Base-by-base conservation (phyloP, 1,139 yeast species). In the Diutina ranongensis region DNA sequence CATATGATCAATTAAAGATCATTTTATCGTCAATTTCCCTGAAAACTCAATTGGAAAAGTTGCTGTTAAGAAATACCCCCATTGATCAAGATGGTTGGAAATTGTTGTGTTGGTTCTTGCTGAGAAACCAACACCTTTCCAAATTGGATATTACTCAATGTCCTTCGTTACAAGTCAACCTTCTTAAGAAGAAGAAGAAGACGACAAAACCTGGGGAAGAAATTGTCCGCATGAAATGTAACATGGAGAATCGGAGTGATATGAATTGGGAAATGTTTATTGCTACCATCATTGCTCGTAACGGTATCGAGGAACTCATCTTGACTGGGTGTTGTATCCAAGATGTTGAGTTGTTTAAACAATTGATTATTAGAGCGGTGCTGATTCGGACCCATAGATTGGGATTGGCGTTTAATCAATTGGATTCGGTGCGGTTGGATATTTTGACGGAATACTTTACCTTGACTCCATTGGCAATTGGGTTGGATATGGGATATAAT, bases 201-300 rank as follows among this genome's bases (percentile, higher is more conserved):
- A 20, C n/a, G 25, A 58, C 57, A 48, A 48, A 53, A 4, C 57
- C 55, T 42, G 50, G 56, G 15, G 59, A 58, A 38, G 68, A 63
- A 19, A 51, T 69, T 7, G 57, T 50, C 2, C 65, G 88, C 55
- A 83, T 83, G 94, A 57, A 58, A 18, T 72, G 80, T 52, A 77
- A 78, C 52, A 58, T 62, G 48, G 74, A 74, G 16, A 73, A 79
- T 49, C 65, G 94, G 53, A 69, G 80, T 8, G 89, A 82, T 49
- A 78, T 80, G 81, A 84, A 83, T 55, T 83, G 94, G 94, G 67
- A 80, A 20, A 61, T 83, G 40, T 67, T 83, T 50, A 78, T 80
- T 3, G 89, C 88, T 1, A 72, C 88, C 0, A 57, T 83, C 12
- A 75, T 81, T 13, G 78, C 79, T 1, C 66, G 86, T 51, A 82